Percentiles rank a stretch among this genome's conserved stretches.
Conservation (phyloP, 305 asterid species). For the Galium porrigens region DNA sequence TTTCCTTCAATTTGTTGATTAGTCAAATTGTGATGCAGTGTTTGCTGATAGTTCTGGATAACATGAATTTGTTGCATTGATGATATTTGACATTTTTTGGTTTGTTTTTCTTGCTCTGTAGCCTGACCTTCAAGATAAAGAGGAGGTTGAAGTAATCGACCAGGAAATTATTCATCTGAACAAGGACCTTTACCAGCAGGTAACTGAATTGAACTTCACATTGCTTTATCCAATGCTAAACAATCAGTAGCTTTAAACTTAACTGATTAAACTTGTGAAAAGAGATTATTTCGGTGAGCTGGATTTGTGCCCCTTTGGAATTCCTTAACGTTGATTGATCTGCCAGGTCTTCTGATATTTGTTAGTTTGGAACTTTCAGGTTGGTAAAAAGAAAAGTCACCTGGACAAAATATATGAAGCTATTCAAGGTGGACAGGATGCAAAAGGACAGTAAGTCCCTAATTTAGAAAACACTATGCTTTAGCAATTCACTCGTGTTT, state of each 20-base stretch:
- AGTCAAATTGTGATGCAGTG: neutral
- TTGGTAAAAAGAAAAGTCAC: constrained; percentile 42
- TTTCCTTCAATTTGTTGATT: neutral
- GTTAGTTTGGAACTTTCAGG: constrained; percentile 32
- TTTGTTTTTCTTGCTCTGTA: constrained; percentile 20
- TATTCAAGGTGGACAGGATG: constrained; percentile 38
- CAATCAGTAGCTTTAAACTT: neutral
- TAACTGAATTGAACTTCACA: constrained; percentile 15
- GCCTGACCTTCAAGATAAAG: constrained; percentile 89
- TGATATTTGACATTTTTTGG: neutral
- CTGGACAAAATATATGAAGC: constrained; percentile 43
- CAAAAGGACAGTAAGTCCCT: constrained; percentile 36
- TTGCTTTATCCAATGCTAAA: neutral
- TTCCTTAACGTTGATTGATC: neutral
- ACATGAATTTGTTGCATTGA: neutral
- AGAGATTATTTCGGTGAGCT: neutral
- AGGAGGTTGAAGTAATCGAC: constrained; percentile 39
- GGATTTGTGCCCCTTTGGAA: constrained; percentile 2
- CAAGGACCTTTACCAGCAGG: constrained; percentile 55
- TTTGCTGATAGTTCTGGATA: neutral
- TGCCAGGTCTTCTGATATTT: constrained; percentile 11
- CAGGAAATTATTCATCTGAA: constrained; percentile 59
- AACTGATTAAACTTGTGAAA: constrained; percentile 1
- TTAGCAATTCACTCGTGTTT: constrained; percentile 11
- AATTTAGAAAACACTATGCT: neutral